Evolutionary conservation across 1,284 basidiomycete genomes (phyloP).

Genomic region (Athelia psychrophila): DNA sequence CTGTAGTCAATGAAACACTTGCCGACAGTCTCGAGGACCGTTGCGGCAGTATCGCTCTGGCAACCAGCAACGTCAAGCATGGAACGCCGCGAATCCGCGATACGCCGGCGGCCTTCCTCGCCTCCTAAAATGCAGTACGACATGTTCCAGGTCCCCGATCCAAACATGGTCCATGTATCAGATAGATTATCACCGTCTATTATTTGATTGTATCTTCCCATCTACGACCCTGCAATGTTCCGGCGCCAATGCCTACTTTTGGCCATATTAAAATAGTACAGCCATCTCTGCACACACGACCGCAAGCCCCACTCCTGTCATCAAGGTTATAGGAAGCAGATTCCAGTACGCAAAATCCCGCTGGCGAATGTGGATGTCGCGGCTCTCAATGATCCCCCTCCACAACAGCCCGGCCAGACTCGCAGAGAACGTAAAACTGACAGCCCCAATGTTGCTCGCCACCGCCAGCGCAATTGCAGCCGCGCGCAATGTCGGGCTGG

Average conservation of each 20-base stretch:
- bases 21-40: no score
- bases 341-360: constrained; percentile 77
- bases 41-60: no score
- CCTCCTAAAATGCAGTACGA: no score
- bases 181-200: no score
- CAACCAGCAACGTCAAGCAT: no score
- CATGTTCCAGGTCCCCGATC: no score
- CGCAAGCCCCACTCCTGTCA: constrained; percentile 50
- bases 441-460: constrained; percentile 90
- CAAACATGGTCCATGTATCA: no score
- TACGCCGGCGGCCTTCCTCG: no score
- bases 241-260: not conserved
- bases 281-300: constrained; percentile 68
- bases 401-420: constrained; percentile 91
- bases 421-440: constrained; percentile 88
- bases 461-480: constrained; percentile 66
- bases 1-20: no score
- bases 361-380: constrained; percentile 69
- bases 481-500: constrained; percentile 25
- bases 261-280: constrained; percentile 36
- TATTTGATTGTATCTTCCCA: no score
- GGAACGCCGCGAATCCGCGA: no score
- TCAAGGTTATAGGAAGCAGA: constrained; percentile 48
- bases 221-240: no score
- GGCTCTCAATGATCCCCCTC: constrained; percentile 77